phyloP scores from a whole-genome alignment of 225 moss, liverwort and hornwort species.

The Bryoerythrophyllum caledonicum region DNA sequence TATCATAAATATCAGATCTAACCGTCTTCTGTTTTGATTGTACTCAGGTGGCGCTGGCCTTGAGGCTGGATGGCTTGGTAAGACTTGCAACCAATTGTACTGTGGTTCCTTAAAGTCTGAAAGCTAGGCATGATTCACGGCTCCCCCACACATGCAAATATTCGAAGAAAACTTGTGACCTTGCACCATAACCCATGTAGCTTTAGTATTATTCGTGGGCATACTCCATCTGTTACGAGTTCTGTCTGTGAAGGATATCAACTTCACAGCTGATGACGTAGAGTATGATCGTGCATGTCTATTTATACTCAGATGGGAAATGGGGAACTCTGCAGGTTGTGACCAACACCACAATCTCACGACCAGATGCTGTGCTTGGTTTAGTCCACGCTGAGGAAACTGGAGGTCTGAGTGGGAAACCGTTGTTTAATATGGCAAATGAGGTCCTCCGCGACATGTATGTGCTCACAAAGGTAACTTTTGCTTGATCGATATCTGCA shows the following conservation, averaged over 20 bases:
- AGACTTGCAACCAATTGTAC: conserved; percentile 12
- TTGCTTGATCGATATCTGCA: not conserved
- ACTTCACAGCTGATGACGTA: not conserved
- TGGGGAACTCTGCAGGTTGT: conserved; percentile 54
- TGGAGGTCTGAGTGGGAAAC: conserved; percentile 96
- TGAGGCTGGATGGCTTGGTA: conserved; percentile 82
- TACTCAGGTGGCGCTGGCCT: conserved; percentile 68
- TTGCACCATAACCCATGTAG: not conserved
- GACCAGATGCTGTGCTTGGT: conserved; percentile 75
- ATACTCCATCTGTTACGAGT: not conserved
- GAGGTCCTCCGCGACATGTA: conserved; percentile 93
- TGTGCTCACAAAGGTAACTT: conserved; percentile 72
- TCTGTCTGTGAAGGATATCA: not conserved
- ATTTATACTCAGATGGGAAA: conserved; percentile 4
- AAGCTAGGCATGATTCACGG: not conserved
- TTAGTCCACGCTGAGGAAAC: conserved; percentile 73
- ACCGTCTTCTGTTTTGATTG: not conserved
- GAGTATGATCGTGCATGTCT: not conserved
- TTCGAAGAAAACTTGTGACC: not conserved
- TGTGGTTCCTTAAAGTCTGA: not conserved
- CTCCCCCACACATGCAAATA: not conserved
- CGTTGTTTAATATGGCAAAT: conserved; percentile 71
- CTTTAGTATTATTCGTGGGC: not conserved
- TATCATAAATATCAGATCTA: conserved; percentile 6
- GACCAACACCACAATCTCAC: conserved; percentile 79